These are phyloP conservation scores for Gastrolobium villosum DNA, from an alignment of 306 rosid species.

Conservation along the genomic window DNA sequence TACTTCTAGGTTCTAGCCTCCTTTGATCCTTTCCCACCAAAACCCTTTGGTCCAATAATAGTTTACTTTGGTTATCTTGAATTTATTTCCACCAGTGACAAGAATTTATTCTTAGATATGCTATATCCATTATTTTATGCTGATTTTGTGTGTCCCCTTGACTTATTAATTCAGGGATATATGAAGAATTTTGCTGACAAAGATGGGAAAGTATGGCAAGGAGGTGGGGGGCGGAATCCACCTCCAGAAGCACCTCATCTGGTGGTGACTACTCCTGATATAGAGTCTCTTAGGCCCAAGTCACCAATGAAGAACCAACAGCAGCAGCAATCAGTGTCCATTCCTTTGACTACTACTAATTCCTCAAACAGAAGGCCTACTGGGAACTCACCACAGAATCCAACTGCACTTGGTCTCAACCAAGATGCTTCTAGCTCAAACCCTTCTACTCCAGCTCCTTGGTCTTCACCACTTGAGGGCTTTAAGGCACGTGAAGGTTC, in stretches of 20 bases:
- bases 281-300: constrained; percentile 93
- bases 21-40: background rate
- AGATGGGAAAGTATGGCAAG: constrained; percentile 98
- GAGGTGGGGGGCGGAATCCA: constrained; percentile 99
- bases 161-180: constrained; percentile 75
- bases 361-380: constrained; percentile 77
- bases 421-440: constrained; percentile 78
- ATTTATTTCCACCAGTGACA: constrained; percentile 3
- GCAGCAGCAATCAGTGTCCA: constrained; percentile 69
- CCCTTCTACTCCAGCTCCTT: constrained; percentile 73
- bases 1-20: background rate
- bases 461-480: constrained; percentile 81
- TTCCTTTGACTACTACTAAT: constrained; percentile 66
- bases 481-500: constrained; percentile 88
- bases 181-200: constrained; percentile 80
- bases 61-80: constrained; percentile 25
- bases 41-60: constrained; percentile 7
- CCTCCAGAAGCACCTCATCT: constrained; percentile 98
- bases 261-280: constrained; percentile 92
- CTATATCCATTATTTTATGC: constrained; percentile 1
- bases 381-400: constrained; percentile 84
- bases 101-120: constrained; percentile 33
- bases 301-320: constrained; percentile 99
- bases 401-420: constrained; percentile 52
- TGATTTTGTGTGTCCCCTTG: constrained; percentile 25